A percentile compares a stretch with the other conserved stretches of the same genome.
Conservation (phyloP, 2,329 filamentous ascomycete species). For the Fusarium solani-melongenae region DNA sequence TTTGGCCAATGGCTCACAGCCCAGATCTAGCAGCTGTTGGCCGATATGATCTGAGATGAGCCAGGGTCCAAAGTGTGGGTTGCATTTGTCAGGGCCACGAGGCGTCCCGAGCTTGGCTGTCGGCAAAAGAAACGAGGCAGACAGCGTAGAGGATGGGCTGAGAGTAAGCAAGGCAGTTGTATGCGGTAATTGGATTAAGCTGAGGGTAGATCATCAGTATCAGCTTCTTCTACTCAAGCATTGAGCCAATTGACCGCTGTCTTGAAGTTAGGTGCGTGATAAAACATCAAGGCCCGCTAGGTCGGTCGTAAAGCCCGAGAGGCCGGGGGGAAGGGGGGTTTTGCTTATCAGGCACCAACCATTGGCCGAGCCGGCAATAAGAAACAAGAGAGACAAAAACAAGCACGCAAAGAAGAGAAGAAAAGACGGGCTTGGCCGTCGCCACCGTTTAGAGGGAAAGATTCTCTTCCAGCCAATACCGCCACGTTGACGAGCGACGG, state of each 20-base stretch:
- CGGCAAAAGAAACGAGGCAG: background rate
- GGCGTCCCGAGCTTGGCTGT: constrained; percentile 1
- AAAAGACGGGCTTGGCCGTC: constrained; percentile 23
- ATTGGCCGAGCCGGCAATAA: constrained; percentile 31
- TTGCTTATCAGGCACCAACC: constrained; percentile 27
- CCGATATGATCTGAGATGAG: constrained; percentile 37
- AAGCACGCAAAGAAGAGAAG: constrained; percentile 15
- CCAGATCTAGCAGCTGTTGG: background rate
- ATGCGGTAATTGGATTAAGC: background rate
- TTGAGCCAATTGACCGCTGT: background rate
- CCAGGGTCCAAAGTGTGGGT: constrained; percentile 10
- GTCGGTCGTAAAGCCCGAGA: constrained; percentile 1
- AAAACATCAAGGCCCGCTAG: constrained; percentile 3
- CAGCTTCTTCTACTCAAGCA: background rate
- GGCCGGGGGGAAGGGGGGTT: constrained; percentile 8
- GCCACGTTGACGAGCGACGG: constrained; percentile 39
- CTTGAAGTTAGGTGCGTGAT: background rate
- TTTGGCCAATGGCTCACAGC: constrained; percentile 18
- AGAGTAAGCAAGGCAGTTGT: background rate
- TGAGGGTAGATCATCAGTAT: background rate
- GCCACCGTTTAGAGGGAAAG: background rate
- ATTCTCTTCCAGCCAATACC: constrained; percentile 29
- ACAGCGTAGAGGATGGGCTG: background rate
- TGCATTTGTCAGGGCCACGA: background rate
- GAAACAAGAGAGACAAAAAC: background rate